Percentiles rank a stretch among this genome's conserved stretches.
Conservation (phyloP, 768 basidiomycete species). For the Rickenella mellea region DNA sequence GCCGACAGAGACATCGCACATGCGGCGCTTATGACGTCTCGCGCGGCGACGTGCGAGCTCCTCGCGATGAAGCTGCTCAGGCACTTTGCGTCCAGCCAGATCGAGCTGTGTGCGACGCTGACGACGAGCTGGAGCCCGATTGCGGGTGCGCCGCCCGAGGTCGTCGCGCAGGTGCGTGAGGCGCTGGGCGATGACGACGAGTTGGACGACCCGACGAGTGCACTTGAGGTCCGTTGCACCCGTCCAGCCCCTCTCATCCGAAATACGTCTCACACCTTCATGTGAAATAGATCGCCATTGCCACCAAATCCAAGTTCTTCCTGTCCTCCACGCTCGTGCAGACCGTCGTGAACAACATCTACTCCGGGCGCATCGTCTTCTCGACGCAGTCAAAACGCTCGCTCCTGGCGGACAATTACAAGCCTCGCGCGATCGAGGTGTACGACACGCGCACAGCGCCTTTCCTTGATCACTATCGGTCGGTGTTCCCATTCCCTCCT, state of each 20-base stretch:
- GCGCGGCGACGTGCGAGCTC: constrained; percentile 80
- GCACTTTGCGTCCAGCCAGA: constrained; percentile 61
- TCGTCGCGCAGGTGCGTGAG: constrained; percentile 58
- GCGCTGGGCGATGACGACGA: constrained; percentile 52
- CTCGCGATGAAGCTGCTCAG: constrained; percentile 81
- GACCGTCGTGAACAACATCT: constrained; percentile 80
- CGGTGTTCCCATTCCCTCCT: constrained; percentile 3
- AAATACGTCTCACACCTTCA: not conserved
- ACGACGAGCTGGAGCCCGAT: constrained; percentile 83
- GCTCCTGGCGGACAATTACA: constrained; percentile 87
- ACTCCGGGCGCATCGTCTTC: constrained; percentile 69
- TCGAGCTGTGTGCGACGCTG: constrained; percentile 72
- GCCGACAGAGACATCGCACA: constrained; percentile 67
- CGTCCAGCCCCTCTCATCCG: not conserved
- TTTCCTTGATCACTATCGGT: constrained; percentile 81
- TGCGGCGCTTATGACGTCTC: constrained; percentile 57
- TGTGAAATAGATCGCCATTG: constrained; percentile 68
- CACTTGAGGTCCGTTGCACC: constrained; percentile 64
- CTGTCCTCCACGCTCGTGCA: constrained; percentile 78
- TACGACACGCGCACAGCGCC: constrained; percentile 61
- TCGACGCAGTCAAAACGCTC: constrained; percentile 52
- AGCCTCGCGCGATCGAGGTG: constrained; percentile 60
- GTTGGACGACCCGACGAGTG: constrained; percentile 64
- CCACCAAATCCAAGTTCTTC: constrained; percentile 77
- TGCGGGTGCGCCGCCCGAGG: constrained; percentile 58